Percentiles rank a stretch among this genome's conserved stretches.
These are phyloP conservation scores for Calocybe cyanea DNA, from an alignment of 768 basidiomycete genomes.

Conservation along the genomic window DNA sequence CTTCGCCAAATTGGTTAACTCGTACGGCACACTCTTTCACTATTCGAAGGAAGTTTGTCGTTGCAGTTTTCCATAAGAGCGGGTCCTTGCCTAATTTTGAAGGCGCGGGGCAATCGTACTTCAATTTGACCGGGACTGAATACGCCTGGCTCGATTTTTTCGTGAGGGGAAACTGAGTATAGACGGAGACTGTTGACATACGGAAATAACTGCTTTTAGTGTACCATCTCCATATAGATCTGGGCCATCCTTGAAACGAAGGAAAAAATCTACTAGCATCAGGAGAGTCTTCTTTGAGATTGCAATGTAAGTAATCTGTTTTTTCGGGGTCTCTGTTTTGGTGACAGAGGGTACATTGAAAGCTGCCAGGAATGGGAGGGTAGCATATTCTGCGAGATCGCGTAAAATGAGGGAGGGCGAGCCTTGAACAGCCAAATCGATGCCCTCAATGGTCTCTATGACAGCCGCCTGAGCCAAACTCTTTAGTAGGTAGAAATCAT, in stretches of 20 bases:
- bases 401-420: conserved; percentile 71
- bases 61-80: conserved; percentile 96
- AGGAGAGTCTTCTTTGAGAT: conserved; percentile 90
- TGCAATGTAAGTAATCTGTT: conserved; percentile 84
- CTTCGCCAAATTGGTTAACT: conserved; percentile 45
- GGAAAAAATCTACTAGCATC: conserved; percentile 71
- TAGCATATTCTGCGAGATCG: conserved; percentile 82
- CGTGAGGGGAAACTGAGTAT: background rate
- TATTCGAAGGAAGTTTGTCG: conserved; percentile 67
- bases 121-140: conserved; percentile 87
- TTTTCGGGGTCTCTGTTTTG: conserved; percentile 42
- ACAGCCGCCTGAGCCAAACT: conserved; percentile 53
- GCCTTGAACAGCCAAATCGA: conserved; percentile 61
- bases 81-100: conserved; percentile 84
- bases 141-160: conserved; percentile 53
- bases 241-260: conserved; percentile 53
- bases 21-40: conserved; percentile 62
- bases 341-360: conserved; percentile 52
- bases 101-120: conserved; percentile 90
- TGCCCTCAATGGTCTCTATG: conserved; percentile 61
- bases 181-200: conserved; percentile 29
- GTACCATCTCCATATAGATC: conserved; percentile 81
- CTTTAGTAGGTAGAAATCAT: background rate
- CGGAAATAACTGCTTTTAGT: conserved; percentile 76
- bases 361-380: conserved; percentile 82